A percentile compares a stretch with the other conserved stretches of the same genome.
phyloP scores from a whole-genome alignment of 2,329 filamentous ascomycete genomes.

The Penicillium olsonii region DNA sequence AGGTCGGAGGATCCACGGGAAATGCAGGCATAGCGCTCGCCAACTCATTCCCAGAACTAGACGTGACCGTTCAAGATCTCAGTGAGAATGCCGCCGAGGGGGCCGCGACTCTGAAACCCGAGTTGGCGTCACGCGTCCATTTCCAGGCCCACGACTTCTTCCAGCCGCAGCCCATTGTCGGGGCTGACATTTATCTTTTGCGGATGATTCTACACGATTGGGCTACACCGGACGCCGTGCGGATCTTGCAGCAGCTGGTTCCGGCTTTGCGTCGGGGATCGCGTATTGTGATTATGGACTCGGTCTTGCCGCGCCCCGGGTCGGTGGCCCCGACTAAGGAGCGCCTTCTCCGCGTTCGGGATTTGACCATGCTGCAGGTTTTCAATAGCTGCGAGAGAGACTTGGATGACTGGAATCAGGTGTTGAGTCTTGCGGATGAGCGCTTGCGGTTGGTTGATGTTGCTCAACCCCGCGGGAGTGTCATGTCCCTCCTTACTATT shows the following conservation, averaged over 20 bases:
- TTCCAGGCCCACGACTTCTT: slow-evolving; percentile 9
- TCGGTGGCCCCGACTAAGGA: slow-evolving; percentile 21
- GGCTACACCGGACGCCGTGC: slow-evolving; percentile 6
- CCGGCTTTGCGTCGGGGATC: slow-evolving; percentile 5
- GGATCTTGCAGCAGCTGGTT: slow-evolving; percentile 7
- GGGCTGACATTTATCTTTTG: slow-evolving; percentile 12
- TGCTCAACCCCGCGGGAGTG: slow-evolving; percentile 22
- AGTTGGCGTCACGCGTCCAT: not conserved
- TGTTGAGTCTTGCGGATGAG: slow-evolving; percentile 28
- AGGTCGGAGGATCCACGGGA: slow-evolving; percentile 58
- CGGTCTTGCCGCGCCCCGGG: slow-evolving; percentile 33
- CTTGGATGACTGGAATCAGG: slow-evolving; percentile 32
- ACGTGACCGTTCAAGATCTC: slow-evolving; percentile 2
- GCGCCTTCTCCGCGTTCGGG: slow-evolving; percentile 29
- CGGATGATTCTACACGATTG: slow-evolving; percentile 16
- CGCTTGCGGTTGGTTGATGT: slow-evolving; percentile 20
- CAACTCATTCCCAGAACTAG: slow-evolving; percentile 18
- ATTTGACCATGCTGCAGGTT: slow-evolving; percentile 39
- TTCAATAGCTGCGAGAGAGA: slow-evolving; percentile 41
- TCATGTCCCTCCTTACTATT: slow-evolving; percentile 15
- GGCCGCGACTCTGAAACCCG: not conserved
- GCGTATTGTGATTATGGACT: slow-evolving; percentile 33
- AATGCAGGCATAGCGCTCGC: slow-evolving; percentile 60
- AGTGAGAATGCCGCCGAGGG: not conserved
- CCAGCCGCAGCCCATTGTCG: slow-evolving; percentile 10